phyloP scores from a whole-genome alignment of 441 rosid genomes.

The Rhodomyrtus psidioides region DNA sequence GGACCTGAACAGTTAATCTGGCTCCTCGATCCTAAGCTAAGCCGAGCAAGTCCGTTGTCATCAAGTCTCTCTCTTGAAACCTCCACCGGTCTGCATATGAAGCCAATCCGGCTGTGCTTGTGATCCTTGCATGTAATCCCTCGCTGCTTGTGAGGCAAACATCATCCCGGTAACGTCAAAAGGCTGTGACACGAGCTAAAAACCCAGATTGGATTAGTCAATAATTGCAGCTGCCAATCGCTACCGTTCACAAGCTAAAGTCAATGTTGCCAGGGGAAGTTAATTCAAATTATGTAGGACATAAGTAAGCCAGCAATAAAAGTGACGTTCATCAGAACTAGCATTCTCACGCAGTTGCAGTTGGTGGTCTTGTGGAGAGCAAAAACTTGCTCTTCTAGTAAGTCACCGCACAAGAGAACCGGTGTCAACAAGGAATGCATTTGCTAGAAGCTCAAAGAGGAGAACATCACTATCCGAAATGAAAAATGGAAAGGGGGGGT shows the following conservation, averaged over 20 bases:
- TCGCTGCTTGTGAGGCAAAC: slow-evolving; percentile 48
- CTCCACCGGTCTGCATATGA: slow-evolving; percentile 76
- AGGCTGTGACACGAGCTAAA: slow-evolving; percentile 44
- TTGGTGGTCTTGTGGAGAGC: neutral
- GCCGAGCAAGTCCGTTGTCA: neutral
- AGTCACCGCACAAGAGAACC: neutral
- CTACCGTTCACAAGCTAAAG: neutral
- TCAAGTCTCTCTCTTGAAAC: slow-evolving; percentile 15
- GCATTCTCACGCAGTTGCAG: neutral
- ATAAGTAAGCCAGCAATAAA: neutral
- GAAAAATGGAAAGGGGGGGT: neutral
- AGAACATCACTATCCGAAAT: neutral
- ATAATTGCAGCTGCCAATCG: neutral
- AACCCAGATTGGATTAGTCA: neutral
- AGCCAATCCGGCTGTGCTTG: slow-evolving; percentile 51
- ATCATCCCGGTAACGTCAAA: slow-evolving; percentile 52
- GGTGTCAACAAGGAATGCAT: neutral
- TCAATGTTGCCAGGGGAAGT: neutral
- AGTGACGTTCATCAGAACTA: neutral
- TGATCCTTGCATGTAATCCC: slow-evolving; percentile 49
- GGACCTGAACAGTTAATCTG: neutral
- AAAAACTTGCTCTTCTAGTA: neutral
- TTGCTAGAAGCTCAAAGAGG: neutral
- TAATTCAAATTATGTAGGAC: neutral
- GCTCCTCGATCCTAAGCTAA: neutral